These are phyloP conservation scores for Rhododendron ovatum DNA, from an alignment of 148 eudicot species.

Conservation along the genomic window DNA sequence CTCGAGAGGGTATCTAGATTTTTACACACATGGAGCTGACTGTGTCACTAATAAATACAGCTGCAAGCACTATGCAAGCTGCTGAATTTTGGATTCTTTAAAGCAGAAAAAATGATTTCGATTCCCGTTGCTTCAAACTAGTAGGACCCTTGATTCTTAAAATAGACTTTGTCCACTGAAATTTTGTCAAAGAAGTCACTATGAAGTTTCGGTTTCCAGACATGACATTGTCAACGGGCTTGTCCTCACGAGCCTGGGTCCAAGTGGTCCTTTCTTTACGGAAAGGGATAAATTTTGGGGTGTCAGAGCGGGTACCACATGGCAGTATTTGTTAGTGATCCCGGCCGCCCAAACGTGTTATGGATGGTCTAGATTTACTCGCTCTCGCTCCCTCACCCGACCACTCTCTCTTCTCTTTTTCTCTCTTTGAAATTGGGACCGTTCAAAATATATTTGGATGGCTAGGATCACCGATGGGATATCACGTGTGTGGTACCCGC, in stretches of 20 bases:
- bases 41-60: slow-evolving; percentile 8
- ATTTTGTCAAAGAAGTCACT: slow-evolving; percentile 1
- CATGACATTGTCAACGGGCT: neutral
- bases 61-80: slow-evolving; percentile 5
- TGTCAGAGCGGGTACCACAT: too few relatives aligned
- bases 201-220: neutral
- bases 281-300: neutral
- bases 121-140: neutral
- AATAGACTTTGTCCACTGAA: neutral
- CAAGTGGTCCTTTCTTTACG: neutral
- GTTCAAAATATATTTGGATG: too few relatives aligned
- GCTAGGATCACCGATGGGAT: too few relatives aligned
- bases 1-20: neutral
- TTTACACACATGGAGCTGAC: slow-evolving; percentile 4
- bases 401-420: too few relatives aligned
- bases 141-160: neutral
- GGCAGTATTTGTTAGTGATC: rapidly evolving
- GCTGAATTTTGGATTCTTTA: neutral
- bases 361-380: too few relatives aligned
- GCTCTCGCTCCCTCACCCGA: too few relatives aligned
- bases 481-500: too few relatives aligned
- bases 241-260: neutral
- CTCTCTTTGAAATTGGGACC: too few relatives aligned
- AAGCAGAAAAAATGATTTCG: neutral
- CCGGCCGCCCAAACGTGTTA: too few relatives aligned